These are phyloP conservation scores for Aspergillus conjunctus DNA, from an alignment of 495 filamentous ascomycete species.

Conservation along the genomic window DNA sequence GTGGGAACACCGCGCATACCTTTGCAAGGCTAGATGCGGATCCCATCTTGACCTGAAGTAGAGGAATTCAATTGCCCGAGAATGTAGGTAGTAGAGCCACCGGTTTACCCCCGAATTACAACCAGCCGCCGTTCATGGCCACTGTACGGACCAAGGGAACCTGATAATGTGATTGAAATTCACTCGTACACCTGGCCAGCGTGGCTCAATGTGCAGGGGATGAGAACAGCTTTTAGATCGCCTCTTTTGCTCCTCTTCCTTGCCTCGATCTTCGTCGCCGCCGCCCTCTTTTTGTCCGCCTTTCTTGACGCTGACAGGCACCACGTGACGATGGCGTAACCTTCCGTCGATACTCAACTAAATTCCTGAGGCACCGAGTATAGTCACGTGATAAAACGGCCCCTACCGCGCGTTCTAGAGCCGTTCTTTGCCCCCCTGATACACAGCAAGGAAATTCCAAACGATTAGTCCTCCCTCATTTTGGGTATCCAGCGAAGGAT, in stretches of 20 bases:
- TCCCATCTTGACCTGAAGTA: constrained; percentile 28
- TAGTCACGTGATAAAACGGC: constrained; percentile 14
- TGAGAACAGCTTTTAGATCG: too few relatives aligned
- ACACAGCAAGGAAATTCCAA: constrained; percentile 4
- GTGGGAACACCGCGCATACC: constrained; percentile 17
- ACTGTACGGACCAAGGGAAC: background rate
- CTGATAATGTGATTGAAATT: too few relatives aligned
- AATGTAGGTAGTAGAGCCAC: background rate
- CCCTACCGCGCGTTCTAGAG: constrained; percentile 31
- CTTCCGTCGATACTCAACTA: background rate
- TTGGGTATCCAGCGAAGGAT: constrained; percentile 16
- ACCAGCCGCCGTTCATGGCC: background rate
- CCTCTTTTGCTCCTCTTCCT: too few relatives aligned
- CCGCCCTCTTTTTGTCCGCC: background rate
- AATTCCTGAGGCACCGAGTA: background rate
- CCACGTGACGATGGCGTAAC: constrained; percentile 15
- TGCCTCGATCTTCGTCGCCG: too few relatives aligned
- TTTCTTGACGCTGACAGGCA: constrained; percentile 8
- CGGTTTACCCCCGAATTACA: background rate
- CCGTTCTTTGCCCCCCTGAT: constrained; percentile 20
- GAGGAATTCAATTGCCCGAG: constrained; percentile 3
- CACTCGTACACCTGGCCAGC: too few relatives aligned
- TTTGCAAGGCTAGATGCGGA: constrained; percentile 39
- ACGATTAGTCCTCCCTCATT: constrained; percentile 3
- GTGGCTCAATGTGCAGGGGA: too few relatives aligned